Percentiles rank a stretch among this genome's conserved stretches.
These are phyloP conservation scores for Termitomyces sp. DNA, from an alignment of 768 basidiomycete species.

Conservation along the genomic window DNA sequence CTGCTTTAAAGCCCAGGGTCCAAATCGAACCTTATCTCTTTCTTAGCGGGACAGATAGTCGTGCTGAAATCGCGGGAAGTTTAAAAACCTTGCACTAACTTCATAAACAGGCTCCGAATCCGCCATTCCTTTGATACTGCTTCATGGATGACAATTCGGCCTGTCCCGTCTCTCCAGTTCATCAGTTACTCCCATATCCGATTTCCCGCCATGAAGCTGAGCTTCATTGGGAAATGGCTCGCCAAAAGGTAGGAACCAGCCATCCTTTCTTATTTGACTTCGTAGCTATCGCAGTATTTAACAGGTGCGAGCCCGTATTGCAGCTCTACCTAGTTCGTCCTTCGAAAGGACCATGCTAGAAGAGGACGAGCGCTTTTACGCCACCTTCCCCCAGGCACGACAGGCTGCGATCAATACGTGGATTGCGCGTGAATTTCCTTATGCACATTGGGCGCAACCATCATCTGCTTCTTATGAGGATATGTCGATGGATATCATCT, in stretches of 20 bases:
- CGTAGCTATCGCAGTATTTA: neutral
- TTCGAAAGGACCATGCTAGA: constrained; percentile 15
- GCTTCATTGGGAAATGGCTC: constrained; percentile 7
- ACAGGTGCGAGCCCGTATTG: constrained; percentile 1
- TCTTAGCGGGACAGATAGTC: neutral
- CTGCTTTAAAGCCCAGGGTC: constrained; percentile 1
- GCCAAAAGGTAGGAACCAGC: constrained; percentile 4
- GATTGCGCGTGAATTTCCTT: constrained; percentile 3
- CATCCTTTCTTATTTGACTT: neutral
- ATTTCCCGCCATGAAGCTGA: constrained; percentile 9
- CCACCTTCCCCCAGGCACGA: constrained; percentile 13
- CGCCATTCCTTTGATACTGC: neutral
- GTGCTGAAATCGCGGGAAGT: constrained; percentile 4
- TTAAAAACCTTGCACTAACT: neutral
- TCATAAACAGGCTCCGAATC: neutral
- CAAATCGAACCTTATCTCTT: constrained; percentile 10
- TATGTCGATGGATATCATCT: neutral
- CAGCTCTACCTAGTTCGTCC: constrained; percentile 1
- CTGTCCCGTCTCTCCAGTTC: neutral
- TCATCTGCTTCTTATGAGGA: neutral
- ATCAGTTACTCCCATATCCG: neutral
- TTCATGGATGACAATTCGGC: neutral
- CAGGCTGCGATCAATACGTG: constrained; percentile 12
- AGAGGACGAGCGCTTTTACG: constrained; percentile 15
- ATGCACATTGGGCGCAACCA: neutral